Base-by-base conservation (phyloP, 2,329 filamentous ascomycete species). In the Aspergillus texensis region DNA sequence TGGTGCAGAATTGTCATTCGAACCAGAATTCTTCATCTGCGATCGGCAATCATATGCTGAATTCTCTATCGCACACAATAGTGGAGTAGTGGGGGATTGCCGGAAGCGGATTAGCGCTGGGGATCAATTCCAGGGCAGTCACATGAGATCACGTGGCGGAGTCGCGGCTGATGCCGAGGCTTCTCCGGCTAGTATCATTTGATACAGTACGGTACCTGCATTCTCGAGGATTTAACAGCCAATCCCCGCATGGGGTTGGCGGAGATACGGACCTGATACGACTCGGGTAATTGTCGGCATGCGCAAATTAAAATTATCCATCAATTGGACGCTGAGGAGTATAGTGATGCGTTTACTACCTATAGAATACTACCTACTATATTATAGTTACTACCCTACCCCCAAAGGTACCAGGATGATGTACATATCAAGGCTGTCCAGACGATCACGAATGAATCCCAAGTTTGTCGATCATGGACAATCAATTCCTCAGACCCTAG, bases 231-330 rank as follows among this genome's bases (percentile, higher is more conserved):
- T 41, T 41, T 8, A 19, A 41, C 39, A 41, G 39, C 16, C 4
- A 26, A 52, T 53, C 55, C 60, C 60, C 60, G 50, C 62, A 36
- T 58, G 50, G 53, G 39, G 54, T 24, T 39, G 28, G 58, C 19
- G 50, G 59, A 65, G 62, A 65, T 66, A 69, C 67, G 34, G 6
- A 16, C 4, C 24, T 39, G 53, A 55, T 65, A 68, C 65, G 26
- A 2, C 14, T 45, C 67, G 69, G 66, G 60, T 68, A 71, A 65
- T 62, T 61, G n/a, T 70, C 65, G 65, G 63, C 14, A 10, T 32
- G 53, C 36, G 39, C 55, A 41, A n/a, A 41, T 41, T n/a, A 41
- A 52, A 55, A 39, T 55, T 60, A 16, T 41, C 55, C 48, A 4
- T 21, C 50, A 34, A 39, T 54, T 39, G 36, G 46, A 39, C 6